Evolutionary conservation across 2,329 filamentous ascomycete species (phyloP).

Genomic region (Colletotrichum nymphaeae): DNA sequence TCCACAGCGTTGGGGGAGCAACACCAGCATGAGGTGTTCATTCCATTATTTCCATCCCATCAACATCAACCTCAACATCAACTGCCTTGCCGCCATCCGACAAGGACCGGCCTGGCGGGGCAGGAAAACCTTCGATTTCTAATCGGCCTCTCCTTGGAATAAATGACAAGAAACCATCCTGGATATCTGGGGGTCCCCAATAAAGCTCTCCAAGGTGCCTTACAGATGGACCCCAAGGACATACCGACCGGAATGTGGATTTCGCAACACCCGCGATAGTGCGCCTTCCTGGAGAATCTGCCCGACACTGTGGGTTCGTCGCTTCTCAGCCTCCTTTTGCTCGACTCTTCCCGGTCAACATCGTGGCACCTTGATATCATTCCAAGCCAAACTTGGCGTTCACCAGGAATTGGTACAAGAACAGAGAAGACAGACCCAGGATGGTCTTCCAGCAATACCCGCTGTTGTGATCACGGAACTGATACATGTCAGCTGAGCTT

Average conservation of each 20-base stretch:
- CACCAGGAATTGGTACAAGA: background rate
- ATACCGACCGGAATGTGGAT: slow-evolving; percentile 28
- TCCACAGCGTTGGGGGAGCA: slow-evolving; percentile 30
- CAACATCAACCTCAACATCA: background rate
- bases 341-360: background rate
- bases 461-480: background rate
- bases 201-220: background rate
- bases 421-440: background rate
- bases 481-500: background rate
- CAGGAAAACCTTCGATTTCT: background rate
- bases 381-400: background rate
- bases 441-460: background rate
- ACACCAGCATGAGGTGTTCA: slow-evolving; percentile 23
- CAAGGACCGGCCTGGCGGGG: slow-evolving; percentile 10
- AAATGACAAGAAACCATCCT: background rate
- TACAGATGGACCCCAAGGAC: slow-evolving; percentile 4
- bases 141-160: slow-evolving; percentile 2
- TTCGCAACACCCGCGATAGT: slow-evolving; percentile 13
- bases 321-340: slow-evolving; percentile 4
- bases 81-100: background rate
- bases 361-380: background rate
- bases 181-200: background rate
- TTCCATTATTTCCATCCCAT: slow-evolving; percentile 33
- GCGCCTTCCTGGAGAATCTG: slow-evolving; percentile 3
- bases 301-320: slow-evolving; percentile 6